phyloP scores from a whole-genome alignment of 2,329 filamentous ascomycete genomes.

The Septoria petroselini region DNA sequence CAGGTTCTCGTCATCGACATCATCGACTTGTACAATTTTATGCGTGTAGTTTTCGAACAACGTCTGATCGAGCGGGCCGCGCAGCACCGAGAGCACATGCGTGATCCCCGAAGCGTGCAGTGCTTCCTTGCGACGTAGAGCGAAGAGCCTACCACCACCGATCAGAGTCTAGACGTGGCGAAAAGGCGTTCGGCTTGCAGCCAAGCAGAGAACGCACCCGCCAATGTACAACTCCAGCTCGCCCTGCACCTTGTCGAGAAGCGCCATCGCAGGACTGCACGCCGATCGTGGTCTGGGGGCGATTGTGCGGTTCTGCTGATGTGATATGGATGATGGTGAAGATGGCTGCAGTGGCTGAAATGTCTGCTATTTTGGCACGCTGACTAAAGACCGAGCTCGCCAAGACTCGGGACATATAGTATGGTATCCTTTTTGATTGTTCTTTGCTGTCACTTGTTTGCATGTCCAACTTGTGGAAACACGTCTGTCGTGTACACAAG shows the following conservation, averaged over 20 bases:
- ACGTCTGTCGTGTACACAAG: too few relatives aligned
- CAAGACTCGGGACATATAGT: too few relatives aligned
- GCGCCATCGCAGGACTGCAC: slow-evolving; percentile 48
- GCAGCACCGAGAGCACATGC: slow-evolving; percentile 81
- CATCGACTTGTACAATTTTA: slow-evolving; percentile 79
- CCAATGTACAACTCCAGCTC: slow-evolving; percentile 72
- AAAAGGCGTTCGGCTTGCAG: slow-evolving; percentile 17
- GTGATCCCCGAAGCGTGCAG: slow-evolving; percentile 75
- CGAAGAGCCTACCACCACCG: slow-evolving; percentile 63
- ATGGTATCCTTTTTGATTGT: too few relatives aligned
- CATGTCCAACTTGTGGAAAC: too few relatives aligned
- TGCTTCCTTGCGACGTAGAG: slow-evolving; percentile 67
- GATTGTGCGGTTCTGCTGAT: neutral
- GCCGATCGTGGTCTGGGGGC: slow-evolving; percentile 9
- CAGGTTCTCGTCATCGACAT: slow-evolving; percentile 84
- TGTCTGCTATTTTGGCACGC: neutral
- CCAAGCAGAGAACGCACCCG: slow-evolving; percentile 56
- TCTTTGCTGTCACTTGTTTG: too few relatives aligned
- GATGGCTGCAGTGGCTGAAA: neutral
- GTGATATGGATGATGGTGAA: neutral
- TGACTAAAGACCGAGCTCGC: neutral
- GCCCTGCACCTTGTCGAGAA: slow-evolving; percentile 65
- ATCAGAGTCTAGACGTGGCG: slow-evolving; percentile 31
- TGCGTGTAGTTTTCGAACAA: slow-evolving; percentile 61
- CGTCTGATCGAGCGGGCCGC: slow-evolving; percentile 56